A percentile compares a stretch with the other conserved stretches of the same genome.
These are phyloP conservation scores for Botryotinia narcissicola DNA, from an alignment of 2,329 filamentous ascomycete species.

Conservation along the genomic window DNA sequence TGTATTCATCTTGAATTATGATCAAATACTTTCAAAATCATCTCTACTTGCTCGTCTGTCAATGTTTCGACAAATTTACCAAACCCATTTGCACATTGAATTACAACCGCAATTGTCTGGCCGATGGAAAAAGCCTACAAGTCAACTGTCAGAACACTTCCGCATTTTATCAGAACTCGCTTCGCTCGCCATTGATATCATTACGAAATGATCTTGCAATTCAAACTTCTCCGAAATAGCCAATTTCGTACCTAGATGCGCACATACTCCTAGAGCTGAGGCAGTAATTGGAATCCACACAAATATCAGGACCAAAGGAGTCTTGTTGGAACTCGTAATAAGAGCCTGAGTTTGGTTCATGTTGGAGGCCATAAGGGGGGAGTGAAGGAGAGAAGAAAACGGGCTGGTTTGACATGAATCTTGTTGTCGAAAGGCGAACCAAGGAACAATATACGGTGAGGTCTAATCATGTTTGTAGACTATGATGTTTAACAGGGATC, in stretches of 20 bases:
- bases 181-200: conserved; percentile 1
- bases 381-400: neutral
- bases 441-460: neutral
- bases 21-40: conserved; percentile 11
- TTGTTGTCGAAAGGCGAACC: neutral
- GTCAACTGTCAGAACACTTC: neutral
- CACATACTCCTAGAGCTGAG: conserved; percentile 2
- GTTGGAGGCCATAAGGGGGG: neutral
- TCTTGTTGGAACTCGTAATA: conserved; percentile 10
- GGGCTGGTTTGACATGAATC: neutral
- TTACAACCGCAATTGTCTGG: conserved; percentile 13
- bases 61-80: conserved; percentile 2
- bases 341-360: neutral
- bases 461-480: neutral
- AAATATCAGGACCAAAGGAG: conserved; percentile 12
- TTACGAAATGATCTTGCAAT: conserved; percentile 5
- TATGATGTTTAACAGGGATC: neutral
- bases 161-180: neutral
- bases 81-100: conserved; percentile 19
- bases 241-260: neutral
- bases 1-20: neutral
- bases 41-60: neutral
- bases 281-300: neutral
- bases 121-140: conserved; percentile 6
- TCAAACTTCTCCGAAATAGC: neutral